Percentiles rank a stretch among this genome's conserved stretches.
phyloP scores from a whole-genome alignment of 2,329 filamentous ascomycete genomes.

The Aureobasidium vineae region DNA sequence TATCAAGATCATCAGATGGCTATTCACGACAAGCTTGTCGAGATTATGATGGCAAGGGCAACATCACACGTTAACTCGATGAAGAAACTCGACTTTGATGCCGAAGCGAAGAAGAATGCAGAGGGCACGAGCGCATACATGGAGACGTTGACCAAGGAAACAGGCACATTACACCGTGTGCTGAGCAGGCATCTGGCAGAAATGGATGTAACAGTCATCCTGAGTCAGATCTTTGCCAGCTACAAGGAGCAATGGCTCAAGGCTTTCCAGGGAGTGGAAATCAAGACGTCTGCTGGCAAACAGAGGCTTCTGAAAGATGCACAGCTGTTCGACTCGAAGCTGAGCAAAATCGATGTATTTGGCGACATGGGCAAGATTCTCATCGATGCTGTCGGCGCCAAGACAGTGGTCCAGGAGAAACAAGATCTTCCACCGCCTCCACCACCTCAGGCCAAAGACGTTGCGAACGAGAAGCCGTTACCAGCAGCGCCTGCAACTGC shows the following conservation, averaged over 20 bases:
- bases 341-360: constrained; percentile 77
- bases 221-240: constrained; percentile 77
- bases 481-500: neutral
- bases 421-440: neutral
- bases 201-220: constrained; percentile 73
- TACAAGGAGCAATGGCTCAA: constrained; percentile 77
- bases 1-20: constrained; percentile 87
- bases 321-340: constrained; percentile 66
- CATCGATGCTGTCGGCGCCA: constrained; percentile 45
- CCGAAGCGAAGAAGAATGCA: constrained; percentile 41
- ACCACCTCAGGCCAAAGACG: neutral
- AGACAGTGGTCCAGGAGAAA: constrained; percentile 15
- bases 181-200: constrained; percentile 79
- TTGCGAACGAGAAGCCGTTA: constrained; percentile 1
- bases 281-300: constrained; percentile 66
- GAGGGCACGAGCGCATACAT: constrained; percentile 64
- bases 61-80: constrained; percentile 71
- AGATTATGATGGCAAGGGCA: constrained; percentile 83
- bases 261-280: constrained; percentile 63
- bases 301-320: constrained; percentile 77
- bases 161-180: constrained; percentile 77
- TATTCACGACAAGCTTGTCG: constrained; percentile 89
- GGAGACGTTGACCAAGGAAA: constrained; percentile 85
- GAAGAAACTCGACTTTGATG: constrained; percentile 72
- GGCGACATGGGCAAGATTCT: constrained; percentile 70